phyloP scores from a whole-genome alignment of 1,284 basidiomycete species.

The Stereum hirsutum region DNA sequence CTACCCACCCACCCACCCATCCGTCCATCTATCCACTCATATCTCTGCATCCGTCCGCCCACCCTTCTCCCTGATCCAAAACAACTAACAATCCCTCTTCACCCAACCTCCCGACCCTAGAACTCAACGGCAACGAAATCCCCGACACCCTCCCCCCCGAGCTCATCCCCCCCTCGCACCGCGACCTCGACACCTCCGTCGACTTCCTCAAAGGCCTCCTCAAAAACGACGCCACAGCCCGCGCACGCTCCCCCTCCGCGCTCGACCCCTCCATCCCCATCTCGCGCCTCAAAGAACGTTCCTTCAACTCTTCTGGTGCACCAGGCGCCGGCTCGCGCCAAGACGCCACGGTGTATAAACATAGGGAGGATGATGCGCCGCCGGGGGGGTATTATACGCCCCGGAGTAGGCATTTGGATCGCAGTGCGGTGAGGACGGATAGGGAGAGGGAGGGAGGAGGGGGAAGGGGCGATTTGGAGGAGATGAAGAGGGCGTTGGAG shows the following conservation, averaged over 20 bases:
- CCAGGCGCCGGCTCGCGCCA: constrained; percentile 53
- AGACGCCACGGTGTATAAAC: constrained; percentile 93
- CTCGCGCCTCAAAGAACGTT: constrained; percentile 61
- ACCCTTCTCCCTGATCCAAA: too few relatives aligned
- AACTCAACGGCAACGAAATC: constrained; percentile 86
- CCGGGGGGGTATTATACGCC: constrained; percentile 78
- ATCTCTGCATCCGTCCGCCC: too few relatives aligned
- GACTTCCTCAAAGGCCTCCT: constrained; percentile 88
- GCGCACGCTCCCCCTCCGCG: constrained; percentile 42
- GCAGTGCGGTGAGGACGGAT: constrained; percentile 72
- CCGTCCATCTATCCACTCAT: too few relatives aligned
- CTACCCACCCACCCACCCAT: too few relatives aligned
- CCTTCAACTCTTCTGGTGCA: constrained; percentile 50
- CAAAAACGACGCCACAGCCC: constrained; percentile 71
- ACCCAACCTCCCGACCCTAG: constrained; percentile 28
- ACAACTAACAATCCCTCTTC: too few relatives aligned
- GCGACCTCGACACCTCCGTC: constrained; percentile 87
- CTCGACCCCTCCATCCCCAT: constrained; percentile 36
- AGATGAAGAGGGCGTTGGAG: constrained; percentile 82
- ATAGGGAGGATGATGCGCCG: constrained; percentile 55
- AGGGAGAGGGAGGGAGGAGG: constrained; percentile 64
- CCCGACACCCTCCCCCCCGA: constrained; percentile 85
- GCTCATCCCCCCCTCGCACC: constrained; percentile 87
- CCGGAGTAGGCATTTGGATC: constrained; percentile 83
- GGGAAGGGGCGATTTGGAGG: constrained; percentile 57